Evolutionary conservation across 2,329 filamentous ascomycete species (phyloP), one percentile per base, ranked within the genome.

Genomic region (Aspergillus viridinutans): DNA sequence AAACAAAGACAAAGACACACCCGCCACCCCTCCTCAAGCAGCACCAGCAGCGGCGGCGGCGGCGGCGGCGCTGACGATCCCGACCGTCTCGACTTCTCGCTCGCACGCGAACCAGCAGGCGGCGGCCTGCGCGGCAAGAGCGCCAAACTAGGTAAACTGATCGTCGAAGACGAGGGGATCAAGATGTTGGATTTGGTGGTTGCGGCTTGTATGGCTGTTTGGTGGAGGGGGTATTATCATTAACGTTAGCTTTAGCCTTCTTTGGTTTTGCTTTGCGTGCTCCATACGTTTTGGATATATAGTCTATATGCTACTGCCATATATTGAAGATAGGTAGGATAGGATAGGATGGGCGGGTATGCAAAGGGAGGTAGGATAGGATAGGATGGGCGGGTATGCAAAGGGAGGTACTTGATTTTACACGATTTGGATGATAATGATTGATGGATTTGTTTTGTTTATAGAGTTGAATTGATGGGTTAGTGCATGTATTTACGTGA

Each of bases 151-250:
- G 94, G 93, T 0, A 99, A 97, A 75, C 78, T 99, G 52, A 91
- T 97, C 52, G 83, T 99, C 40, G 85, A 92, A 65, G 86, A 93
- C 55, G 92, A 96, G 67, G 94, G 94, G 0, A 76, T 96, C 62
- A 96, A 96, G 78, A 97, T 99, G 93, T 75, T 97, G 67, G 94
- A 99, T 78, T 74, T 99, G 57, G 80, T 96, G 0, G 90, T 99
- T 21, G 90, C 93, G 3, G 89, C 92, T 10, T 97, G 96, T 69
- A 84, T 99, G 76, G 91, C 90, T 1, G 78, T 97, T 17, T 99
- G 92, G 90, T 97, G 93, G 92, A 86, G 87, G 65, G 86, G 90
- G 3, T 97, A 92, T 83, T 75, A 68, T 76, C 72, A 68, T 56
- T 71, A 61, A 64, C 59, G 35, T 50, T 20, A 12, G 3, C 10